Evolutionary conservation across 768 basidiomycete genomes (phyloP), one percentile per base, ranked within the genome.

Genomic region (Sutorius australiensis): DNA sequence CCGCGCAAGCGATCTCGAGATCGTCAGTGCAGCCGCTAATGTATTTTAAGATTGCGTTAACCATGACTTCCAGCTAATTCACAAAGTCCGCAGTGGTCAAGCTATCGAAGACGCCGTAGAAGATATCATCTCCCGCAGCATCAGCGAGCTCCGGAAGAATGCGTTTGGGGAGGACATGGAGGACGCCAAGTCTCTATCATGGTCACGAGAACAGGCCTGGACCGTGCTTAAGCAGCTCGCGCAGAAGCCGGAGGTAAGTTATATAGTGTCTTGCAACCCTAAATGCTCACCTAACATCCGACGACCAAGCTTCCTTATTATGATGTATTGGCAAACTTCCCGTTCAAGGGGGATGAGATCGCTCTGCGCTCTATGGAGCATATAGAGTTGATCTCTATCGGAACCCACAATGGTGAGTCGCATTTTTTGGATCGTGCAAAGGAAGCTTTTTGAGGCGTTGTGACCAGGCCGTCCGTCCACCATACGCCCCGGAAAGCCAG

Each of bases 101-200:
- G 72, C 66, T 14, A 79, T 95, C 3, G 77, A 83, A 48, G 89
- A 88, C 36, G 92, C 92, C 1, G 89, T 97, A 6, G 90, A 95
- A 62, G 95, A 98, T 63, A 92, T 98, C 61, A 82, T 97, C 54
- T 70, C 72, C 19, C 80, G 90, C 14, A 86, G 86, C 32, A 82
- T 93, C 10, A 78, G 83, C 32, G 94, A 97, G 67, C 73, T 98
- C 46, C 77, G 89, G 43, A 98, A 98, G 77, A 87, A 81, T 43
- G 90, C 90, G 0, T 99, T 98, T 65, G 95, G 94, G 0, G 94
- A 97, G 58, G 95, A 97, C 63, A 70, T 76, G 1, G 92, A 95
- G 50, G 95, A 97, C 62, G 87, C 88, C 3, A 94, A 92, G 70
- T 75, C 65, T 42, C 70, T 95, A 36, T 75, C 83, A 0, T 99